Evolutionary conservation across 805 yeast species (phyloP), one percentile per base, ranked within the genome.

Genomic region (Pichia rugopelliculosa): DNA sequence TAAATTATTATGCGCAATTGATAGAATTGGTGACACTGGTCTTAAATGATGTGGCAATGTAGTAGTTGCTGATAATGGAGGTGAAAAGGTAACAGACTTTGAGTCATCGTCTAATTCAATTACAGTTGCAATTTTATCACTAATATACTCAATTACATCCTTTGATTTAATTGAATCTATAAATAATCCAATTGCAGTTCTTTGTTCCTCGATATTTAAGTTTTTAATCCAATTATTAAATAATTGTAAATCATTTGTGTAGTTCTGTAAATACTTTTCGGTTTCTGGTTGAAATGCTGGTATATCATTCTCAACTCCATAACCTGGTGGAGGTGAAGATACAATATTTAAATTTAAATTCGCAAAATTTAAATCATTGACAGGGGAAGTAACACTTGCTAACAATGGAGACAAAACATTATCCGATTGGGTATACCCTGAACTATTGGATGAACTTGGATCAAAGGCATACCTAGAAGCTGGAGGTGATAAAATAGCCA

Each of bases 221-320:
- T 64, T 64, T 53, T 66, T 71, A 56, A 75, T 63, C 79, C 79
- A 75, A 48, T 62, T 63, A 47, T 71, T 68, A 56, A 71, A 75
- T 38, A 68, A 61, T 50, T 70, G 59, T 56, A 77, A 64, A 53
- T 77, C 80, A 54, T 61, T 69, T 46, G 66, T 61, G 60, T 72
- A 62, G 57, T 70, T 57, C 25, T 62, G 57, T 26, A 64, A 46
- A 6, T 54, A 53, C 3, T 55, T 45, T 40, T 59, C 64, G 8
- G 65, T 64, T 38, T 55, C 51, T 13, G 66, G 63, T 41, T 62
- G 61, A 47, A 64, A 62, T 6, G 66, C 65, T 9, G 68, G 68
- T 12, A 64, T 53, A 51, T 61, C 66, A 47, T 59, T 39, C 13
- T 47, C 50, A 13, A 10, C 18, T 7, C 50, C 50, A 36, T 43